These are phyloP conservation scores for Chrysosporium keratinophilum DNA, from an alignment of 2,329 filamentous ascomycete genomes.

Conservation along the genomic window DNA sequence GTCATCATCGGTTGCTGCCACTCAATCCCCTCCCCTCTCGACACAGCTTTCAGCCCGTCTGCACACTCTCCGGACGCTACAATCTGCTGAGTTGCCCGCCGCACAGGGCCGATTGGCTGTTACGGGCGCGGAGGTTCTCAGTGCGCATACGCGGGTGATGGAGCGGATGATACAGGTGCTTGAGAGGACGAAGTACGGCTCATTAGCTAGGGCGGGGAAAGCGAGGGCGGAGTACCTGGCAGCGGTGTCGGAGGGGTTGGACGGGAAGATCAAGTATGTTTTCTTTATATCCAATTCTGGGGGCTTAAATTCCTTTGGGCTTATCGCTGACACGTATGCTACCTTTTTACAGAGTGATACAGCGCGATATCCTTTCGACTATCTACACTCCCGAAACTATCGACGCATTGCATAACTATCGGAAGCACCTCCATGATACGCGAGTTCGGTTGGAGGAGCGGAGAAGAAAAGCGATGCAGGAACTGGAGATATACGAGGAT, in stretches of 20 bases:
- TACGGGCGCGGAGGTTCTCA: conserved; percentile 28
- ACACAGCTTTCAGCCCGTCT: conserved; percentile 24
- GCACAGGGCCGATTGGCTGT: conserved; percentile 28
- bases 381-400: conserved; percentile 32
- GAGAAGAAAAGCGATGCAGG: conserved; percentile 22
- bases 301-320: background rate
- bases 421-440: conserved; percentile 25
- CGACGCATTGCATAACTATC: conserved; percentile 27
- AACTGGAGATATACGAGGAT: conserved; percentile 29
- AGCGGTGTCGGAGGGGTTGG: conserved; percentile 30
- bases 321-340: background rate
- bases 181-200: conserved; percentile 33
- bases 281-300: conserved; percentile 6
- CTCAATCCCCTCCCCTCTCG: conserved; percentile 17
- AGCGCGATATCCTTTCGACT: conserved; percentile 28
- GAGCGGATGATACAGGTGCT: conserved; percentile 33
- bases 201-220: conserved; percentile 27
- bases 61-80: conserved; percentile 22
- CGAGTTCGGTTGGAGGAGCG: conserved; percentile 25
- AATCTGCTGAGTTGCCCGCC: conserved; percentile 27
- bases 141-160: conserved; percentile 25
- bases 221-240: conserved; percentile 33
- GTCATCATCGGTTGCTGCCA: background rate
- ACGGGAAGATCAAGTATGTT: conserved; percentile 30
- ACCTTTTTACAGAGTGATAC: conserved; percentile 25